Percentiles rank a stretch among this genome's conserved stretches.
phyloP scores from a whole-genome alignment of 352 stramenopile species.

The Globisporangium emineosum region DNA sequence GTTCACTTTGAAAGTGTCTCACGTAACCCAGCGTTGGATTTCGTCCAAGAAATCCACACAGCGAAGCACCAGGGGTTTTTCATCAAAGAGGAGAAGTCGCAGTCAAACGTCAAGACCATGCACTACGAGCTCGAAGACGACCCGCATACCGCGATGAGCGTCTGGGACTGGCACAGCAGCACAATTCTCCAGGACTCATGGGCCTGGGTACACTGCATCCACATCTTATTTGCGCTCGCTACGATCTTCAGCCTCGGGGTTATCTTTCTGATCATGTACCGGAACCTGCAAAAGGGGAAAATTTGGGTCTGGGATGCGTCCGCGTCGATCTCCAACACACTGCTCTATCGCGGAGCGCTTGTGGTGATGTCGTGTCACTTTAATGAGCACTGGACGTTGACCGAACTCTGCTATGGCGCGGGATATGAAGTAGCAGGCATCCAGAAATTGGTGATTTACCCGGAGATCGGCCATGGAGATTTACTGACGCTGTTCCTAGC shows the following conservation, averaged over 20 bases:
- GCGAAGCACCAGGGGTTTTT: constrained; percentile 34
- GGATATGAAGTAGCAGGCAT: constrained; percentile 19
- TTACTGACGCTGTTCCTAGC: constrained; percentile 37
- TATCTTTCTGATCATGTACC: constrained; percentile 29
- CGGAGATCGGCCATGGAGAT: constrained; percentile 26
- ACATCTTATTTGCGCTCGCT: constrained; percentile 26
- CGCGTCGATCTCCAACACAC: constrained; percentile 27
- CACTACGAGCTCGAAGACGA: constrained; percentile 22
- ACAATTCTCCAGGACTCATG: constrained; percentile 16
- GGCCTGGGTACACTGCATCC: constrained; percentile 27
- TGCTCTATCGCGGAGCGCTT: constrained; percentile 29
- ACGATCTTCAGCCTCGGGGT: constrained; percentile 25
- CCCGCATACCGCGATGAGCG: constrained; percentile 12
- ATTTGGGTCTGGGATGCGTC: constrained; percentile 45
- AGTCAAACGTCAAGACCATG: constrained; percentile 33
- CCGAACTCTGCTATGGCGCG: constrained; percentile 24
- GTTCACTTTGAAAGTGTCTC: constrained; percentile 4
- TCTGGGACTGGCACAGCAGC: constrained; percentile 1
- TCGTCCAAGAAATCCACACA: constrained; percentile 20
- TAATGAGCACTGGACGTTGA: constrained; percentile 36
- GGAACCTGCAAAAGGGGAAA: constrained; percentile 23
- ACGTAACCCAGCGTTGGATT: background rate
- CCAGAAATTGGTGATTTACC: constrained; percentile 24
- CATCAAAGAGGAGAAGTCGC: constrained; percentile 19
- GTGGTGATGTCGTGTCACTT: constrained; percentile 32